These are phyloP conservation scores for Trichodelitschia bisporula DNA, from an alignment of 495 filamentous ascomycete genomes.

Conservation along the genomic window DNA sequence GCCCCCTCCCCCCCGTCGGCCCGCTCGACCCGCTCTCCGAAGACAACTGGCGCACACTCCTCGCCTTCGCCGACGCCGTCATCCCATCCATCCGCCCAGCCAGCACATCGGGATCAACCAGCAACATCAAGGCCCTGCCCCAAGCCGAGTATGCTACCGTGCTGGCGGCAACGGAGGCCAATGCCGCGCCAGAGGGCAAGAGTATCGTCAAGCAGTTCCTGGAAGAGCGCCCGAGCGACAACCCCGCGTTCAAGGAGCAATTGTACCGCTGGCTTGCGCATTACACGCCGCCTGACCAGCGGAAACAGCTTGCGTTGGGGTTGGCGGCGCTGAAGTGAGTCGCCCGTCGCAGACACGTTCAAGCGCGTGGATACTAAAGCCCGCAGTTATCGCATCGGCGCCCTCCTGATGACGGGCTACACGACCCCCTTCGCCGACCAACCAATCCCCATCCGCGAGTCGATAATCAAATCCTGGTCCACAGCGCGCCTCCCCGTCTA, in stretches of 20 bases:
- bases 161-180: constrained; percentile 2
- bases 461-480: constrained; percentile 12
- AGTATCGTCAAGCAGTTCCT: background rate
- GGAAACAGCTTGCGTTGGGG: constrained; percentile 1
- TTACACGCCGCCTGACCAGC: background rate
- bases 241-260: background rate
- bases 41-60: constrained; percentile 14
- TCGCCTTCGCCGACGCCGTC: constrained; percentile 14
- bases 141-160: constrained; percentile 9
- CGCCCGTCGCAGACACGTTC: too few relatives aligned
- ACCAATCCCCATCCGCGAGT: constrained; percentile 11
- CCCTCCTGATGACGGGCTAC: constrained; percentile 15
- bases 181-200: background rate
- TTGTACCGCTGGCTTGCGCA: background rate
- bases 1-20: constrained; percentile 11
- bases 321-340: background rate
- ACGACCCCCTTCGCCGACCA: constrained; percentile 10
- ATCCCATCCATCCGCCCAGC: constrained; percentile 11
- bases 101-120: constrained; percentile 5
- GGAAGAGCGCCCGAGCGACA: background rate
- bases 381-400: too few relatives aligned
- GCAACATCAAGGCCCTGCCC: constrained; percentile 7
- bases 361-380: too few relatives aligned
- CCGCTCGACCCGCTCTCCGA: constrained; percentile 10
- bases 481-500: constrained; percentile 10